Conservation (phyloP, 148 eudicot species). For the Talinum fruticosum region DNA sequence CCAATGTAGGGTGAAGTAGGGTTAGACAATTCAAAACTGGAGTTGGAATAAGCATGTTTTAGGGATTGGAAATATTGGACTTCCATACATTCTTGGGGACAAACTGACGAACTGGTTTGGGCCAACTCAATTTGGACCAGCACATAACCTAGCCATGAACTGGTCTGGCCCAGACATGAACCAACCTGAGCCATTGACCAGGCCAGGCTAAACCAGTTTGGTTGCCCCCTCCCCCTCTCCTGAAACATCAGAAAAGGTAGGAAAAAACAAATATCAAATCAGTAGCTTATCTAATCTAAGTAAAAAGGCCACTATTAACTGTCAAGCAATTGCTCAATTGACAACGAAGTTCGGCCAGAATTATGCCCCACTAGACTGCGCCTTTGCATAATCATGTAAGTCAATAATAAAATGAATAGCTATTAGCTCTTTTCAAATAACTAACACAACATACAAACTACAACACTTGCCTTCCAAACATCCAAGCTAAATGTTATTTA, state of each 20-base stretch:
- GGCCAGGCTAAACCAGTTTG: background rate
- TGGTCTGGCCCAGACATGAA: background rate
- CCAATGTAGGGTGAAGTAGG: background rate
- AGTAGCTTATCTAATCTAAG: background rate
- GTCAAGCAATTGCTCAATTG: background rate
- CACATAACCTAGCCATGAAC: background rate
- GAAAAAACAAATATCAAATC: background rate
- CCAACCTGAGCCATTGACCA: background rate
- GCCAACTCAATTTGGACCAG: background rate
- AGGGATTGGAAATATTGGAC: background rate
- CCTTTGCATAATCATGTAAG: slow-evolving; percentile 1
- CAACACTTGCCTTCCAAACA: background rate
- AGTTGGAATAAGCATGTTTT: background rate
- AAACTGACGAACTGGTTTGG: background rate
- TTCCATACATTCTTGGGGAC: background rate
- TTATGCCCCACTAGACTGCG: background rate
- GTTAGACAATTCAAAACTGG: background rate
- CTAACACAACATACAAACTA: background rate
- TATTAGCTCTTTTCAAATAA: background rate
- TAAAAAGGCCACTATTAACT: background rate
- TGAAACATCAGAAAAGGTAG: background rate
- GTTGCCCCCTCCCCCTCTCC: no score
- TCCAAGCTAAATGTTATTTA: background rate
- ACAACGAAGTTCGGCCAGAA: background rate
- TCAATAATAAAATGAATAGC: background rate